phyloP scores from a whole-genome alignment of 495 filamentous ascomycete species.

The Xylaria venustula region DNA sequence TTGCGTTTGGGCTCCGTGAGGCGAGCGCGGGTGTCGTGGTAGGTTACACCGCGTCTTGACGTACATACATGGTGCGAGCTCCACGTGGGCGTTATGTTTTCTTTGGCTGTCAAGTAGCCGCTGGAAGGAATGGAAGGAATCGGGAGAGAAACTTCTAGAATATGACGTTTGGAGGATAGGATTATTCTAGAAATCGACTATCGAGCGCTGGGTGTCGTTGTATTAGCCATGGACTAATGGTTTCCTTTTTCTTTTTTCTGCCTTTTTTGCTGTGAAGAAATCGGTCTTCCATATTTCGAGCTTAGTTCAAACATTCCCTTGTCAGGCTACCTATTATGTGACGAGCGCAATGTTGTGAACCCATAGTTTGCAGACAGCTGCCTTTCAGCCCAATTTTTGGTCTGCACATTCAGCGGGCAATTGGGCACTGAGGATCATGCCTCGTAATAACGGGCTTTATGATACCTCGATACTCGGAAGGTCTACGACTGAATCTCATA shows the following conservation, averaged over 20 bases:
- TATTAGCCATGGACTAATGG: too few species aligned
- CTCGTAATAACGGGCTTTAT: background rate
- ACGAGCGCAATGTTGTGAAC: background rate
- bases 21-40: background rate
- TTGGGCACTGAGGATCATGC: background rate
- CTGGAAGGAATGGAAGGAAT: background rate
- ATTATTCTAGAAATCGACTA: background rate
- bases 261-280: too few species aligned
- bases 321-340: background rate
- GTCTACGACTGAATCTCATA: background rate
- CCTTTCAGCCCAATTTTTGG: background rate
- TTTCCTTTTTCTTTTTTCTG: too few species aligned
- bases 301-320: background rate
- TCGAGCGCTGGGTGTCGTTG: background rate
- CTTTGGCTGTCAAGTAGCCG: too few species aligned
- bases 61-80: constrained; percentile 5
- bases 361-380: background rate
- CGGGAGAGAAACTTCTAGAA: background rate
- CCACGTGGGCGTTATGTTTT: constrained; percentile 11
- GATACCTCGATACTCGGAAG: background rate
- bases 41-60: constrained; percentile 1
- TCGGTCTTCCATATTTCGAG: background rate
- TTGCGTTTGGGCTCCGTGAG: background rate
- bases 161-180: background rate
- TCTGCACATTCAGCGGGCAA: background rate